These are phyloP conservation scores for Phialophora expanda DNA, from an alignment of 2,329 filamentous ascomycete genomes.

Conservation along the genomic window DNA sequence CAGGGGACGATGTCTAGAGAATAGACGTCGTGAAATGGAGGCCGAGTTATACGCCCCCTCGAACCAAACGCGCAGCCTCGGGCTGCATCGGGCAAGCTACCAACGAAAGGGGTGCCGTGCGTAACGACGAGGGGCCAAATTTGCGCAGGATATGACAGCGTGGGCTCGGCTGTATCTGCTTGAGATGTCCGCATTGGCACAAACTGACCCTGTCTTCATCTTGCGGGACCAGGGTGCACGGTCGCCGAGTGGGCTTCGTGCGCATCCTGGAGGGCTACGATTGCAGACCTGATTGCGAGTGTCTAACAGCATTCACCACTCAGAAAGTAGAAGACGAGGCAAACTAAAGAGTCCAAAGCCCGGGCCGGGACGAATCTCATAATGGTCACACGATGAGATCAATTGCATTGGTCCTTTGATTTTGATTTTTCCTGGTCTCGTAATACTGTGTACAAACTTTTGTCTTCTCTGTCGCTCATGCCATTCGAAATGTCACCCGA, in stretches of 20 bases:
- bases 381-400: neutral
- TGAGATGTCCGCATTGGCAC: neutral
- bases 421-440: slow-evolving; percentile 26
- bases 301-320: neutral
- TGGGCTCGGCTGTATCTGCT: neutral
- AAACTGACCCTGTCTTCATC: neutral
- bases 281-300: neutral
- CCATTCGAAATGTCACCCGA: neutral
- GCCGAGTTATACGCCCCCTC: too few species aligned
- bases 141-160: neutral
- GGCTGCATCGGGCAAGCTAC: neutral
- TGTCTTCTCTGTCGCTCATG: slow-evolving; percentile 23
- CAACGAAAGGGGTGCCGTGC: neutral
- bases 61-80: too few species aligned
- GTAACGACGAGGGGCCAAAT: neutral
- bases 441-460: slow-evolving; percentile 38
- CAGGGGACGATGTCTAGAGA: too few species aligned
- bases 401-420: slow-evolving; percentile 1
- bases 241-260: neutral
- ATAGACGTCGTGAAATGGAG: too few species aligned
- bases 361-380: neutral
- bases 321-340: neutral
- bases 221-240: neutral
- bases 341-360: neutral
- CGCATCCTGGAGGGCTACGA: neutral